Conservation (phyloP, 306 rosid genomes). For the Chamaecrista fasciculata region DNA sequence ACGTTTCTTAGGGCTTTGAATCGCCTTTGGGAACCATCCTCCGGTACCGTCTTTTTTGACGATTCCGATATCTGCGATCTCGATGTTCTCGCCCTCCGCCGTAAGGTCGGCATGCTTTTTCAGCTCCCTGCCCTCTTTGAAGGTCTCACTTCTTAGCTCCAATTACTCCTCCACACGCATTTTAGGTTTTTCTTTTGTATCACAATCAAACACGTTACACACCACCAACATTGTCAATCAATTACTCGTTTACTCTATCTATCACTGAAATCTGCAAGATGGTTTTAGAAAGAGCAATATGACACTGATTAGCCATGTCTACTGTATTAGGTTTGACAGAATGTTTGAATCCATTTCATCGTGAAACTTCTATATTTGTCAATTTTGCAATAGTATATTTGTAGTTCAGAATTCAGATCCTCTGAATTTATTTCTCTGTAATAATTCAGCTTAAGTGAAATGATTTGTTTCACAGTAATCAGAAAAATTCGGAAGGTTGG, state of each 20-base stretch:
- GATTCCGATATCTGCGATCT: conserved; percentile 53
- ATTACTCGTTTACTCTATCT: background rate
- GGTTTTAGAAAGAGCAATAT: background rate
- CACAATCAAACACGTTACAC: no score
- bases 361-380: background rate
- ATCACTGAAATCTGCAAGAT: background rate
- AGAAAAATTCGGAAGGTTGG: no score
- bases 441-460: no score
- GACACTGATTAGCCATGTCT: background rate
- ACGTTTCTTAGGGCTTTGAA: conserved; percentile 73
- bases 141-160: conserved; percentile 37
- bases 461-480: no score
- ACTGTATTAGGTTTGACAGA: background rate
- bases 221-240: background rate
- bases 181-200: no score
- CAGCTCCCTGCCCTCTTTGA: conserved; percentile 90
- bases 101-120: conserved; percentile 92
- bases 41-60: conserved; percentile 63
- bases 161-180: no score
- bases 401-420: background rate
- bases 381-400: background rate
- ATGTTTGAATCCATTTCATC: background rate
- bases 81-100: conserved; percentile 81
- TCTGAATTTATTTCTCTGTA: no score
- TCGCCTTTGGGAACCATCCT: conserved; percentile 91